These are phyloP conservation scores for Neoboletus magnificus DNA, from an alignment of 768 basidiomycete genomes.

Conservation along the genomic window DNA sequence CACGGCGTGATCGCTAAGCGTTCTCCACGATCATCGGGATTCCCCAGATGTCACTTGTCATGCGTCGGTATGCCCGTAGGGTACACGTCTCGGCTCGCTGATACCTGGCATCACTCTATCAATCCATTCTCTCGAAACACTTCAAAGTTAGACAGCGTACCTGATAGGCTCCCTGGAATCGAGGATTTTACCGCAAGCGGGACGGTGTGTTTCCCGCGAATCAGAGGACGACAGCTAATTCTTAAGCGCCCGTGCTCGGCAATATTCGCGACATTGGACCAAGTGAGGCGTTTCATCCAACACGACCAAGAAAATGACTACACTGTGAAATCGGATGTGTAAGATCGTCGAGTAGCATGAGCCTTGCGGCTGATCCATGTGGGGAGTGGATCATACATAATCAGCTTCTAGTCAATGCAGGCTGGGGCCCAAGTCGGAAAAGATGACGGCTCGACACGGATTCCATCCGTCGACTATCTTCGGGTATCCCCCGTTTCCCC, in stretches of 20 bases:
- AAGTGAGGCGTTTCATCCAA: neutral
- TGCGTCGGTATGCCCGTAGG: too few relatives aligned
- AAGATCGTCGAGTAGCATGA: neutral
- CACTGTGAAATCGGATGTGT: neutral
- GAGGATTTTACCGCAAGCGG: neutral
- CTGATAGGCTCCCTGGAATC: neutral
- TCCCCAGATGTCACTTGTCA: neutral
- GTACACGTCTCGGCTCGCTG: neutral
- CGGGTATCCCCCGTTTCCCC: neutral
- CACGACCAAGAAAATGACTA: neutral
- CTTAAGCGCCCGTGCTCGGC: too few relatives aligned
- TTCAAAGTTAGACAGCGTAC: neutral
- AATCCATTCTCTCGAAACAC: neutral
- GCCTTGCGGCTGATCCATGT: neutral
- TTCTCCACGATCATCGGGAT: constrained; percentile 10
- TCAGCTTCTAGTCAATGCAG: neutral
- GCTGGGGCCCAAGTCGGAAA: too few relatives aligned
- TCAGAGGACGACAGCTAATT: neutral
- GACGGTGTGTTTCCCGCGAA: neutral
- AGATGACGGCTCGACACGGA: neutral
- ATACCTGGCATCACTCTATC: neutral
- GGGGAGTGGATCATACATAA: neutral
- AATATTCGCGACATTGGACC: neutral
- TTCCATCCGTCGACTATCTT: neutral
- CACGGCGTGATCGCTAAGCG: constrained; percentile 14